These are phyloP conservation scores for Peronospora tabacina DNA, from an alignment of 352 stramenopile genomes.

Conservation along the genomic window DNA sequence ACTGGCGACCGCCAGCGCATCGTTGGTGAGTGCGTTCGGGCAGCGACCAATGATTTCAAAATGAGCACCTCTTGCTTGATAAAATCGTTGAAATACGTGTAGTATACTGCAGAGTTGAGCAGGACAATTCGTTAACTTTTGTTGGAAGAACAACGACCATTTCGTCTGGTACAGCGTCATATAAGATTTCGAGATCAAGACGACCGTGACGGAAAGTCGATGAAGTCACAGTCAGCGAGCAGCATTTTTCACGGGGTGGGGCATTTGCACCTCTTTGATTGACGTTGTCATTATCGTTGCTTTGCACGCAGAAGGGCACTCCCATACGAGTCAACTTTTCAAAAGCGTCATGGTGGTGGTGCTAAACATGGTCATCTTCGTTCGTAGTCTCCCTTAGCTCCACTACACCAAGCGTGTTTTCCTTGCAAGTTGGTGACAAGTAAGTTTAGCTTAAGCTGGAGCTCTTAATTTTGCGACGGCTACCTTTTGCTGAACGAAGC, in stretches of 20 bases:
- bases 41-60: slow-evolving; percentile 84
- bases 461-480: slow-evolving; percentile 34
- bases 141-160: slow-evolving; percentile 40
- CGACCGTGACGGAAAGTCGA: slow-evolving; percentile 54
- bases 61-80: slow-evolving; percentile 77
- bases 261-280: slow-evolving; percentile 55
- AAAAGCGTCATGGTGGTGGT: slow-evolving; percentile 74
- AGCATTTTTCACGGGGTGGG: slow-evolving; percentile 66
- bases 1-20: slow-evolving; percentile 61
- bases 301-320: slow-evolving; percentile 55
- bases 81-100: slow-evolving; percentile 82
- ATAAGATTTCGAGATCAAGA: slow-evolving; percentile 62
- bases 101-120: slow-evolving; percentile 78
- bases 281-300: slow-evolving; percentile 17
- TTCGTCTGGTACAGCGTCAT: slow-evolving; percentile 71
- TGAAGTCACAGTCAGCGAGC: slow-evolving; percentile 62
- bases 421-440: slow-evolving; percentile 32
- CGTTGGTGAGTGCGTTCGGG: slow-evolving; percentile 52
- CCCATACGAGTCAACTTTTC: slow-evolving; percentile 59
- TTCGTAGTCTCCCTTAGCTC: slow-evolving; percentile 32
- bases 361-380: slow-evolving; percentile 18
- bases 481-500: slow-evolving; percentile 21
- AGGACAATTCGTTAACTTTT: slow-evolving; percentile 62
- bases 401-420: slow-evolving; percentile 77
- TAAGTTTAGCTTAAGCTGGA: slow-evolving; percentile 32